Evolutionary conservation across 768 basidiomycete species (phyloP), one percentile per base, ranked within the genome.

Genomic region (Boletales sp.): DNA sequence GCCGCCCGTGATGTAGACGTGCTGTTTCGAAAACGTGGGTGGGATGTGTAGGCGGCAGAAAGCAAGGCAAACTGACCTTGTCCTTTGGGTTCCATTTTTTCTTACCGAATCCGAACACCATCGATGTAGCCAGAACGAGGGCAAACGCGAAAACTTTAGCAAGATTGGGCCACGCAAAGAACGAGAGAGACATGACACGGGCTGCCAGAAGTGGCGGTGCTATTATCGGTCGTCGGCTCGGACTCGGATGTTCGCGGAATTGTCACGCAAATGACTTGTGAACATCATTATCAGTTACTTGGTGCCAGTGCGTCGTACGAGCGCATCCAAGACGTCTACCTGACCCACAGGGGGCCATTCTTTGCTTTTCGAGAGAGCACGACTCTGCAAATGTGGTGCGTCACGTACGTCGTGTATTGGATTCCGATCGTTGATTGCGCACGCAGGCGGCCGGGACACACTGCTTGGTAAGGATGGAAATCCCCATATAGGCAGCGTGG

Each of bases 1-100:
- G 4, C 89, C 92, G 3, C 93, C 93, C 0, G 91, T 91, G 15
- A 95, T 73, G 63, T 91, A 90, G 67, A 83, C 82, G 57, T 93
- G 89, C 93, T 94, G 51, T 10, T 1, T 3, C 36, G 12, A 43
- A 33, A 19, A 15, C 5, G 40, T 55, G 18, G 47, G 38, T 11
- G 36, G 41, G 25, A 17, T 15, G 18, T 8, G 14, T n/a, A n/a
- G 15, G 13, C 19, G 4, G 28, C 12, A 28, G 25, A 32, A 14
- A 17, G 9, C 10, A 18, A 1, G 21, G 21, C 5, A 15, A 19
- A 42, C 49, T 30, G 13, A 57, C 80, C 69, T 75, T 70, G 13
- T 74, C 75, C 34, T 69, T 70, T 12, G 78, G 77, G 54, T 81
- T 72, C 78, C 79, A 81, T 41, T 70, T 66, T 66, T 70, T 61